Evolutionary conservation across 192 early-diverging fungal genomes (phyloP), one percentile per base, ranked within the genome.

Genomic region (Coemansia umbellata): DNA sequence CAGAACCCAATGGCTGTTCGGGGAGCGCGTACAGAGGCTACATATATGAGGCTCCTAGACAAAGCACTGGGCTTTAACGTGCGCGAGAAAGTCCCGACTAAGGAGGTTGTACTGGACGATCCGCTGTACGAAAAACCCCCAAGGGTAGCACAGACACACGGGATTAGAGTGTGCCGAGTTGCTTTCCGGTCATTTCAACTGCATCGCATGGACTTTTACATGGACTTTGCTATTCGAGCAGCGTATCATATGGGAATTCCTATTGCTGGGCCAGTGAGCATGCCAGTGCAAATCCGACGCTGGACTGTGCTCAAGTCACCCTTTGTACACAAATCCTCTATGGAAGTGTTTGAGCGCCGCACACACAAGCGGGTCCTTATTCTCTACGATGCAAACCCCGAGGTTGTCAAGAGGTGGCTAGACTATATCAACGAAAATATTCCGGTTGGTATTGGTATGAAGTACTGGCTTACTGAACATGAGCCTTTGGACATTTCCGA

Each of bases 261-360:
- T 0, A 87, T 86, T 49, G 80, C 84, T 11, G 84, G 85, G 5
- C 50, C 79, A 2, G 74, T 93, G 18, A 82, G 85, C 36, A 63
- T 95, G 22, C 91, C 85, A 1, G 85, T 85, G 9, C 70, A 84
- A 33, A 83, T 82, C 8, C 81, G 84, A 23, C 81, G 81, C 58
- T 99, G 91, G 91, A 88, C 89, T 15, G 88, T 97, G 31, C 83
- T 88, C 35, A 86, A 86, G 51, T 94, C 91, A 19, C 94, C 96
- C 11, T 99, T 99, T 71, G 85, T 94, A 19, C 86, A 97, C 80
- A 96, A 92, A 63, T 94, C 95, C 74, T 82, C 89, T 22, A 93
- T 95, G 79, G 94, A 99, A 68, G 86, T 91, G 13, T 99, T 99
- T 82, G 94, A 97, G 78, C 81, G 90, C 42, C 87, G 88, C 71